These are phyloP conservation scores for Capsicum rhomboideum DNA, from an alignment of 257 asterid genomes.

Conservation along the genomic window DNA sequence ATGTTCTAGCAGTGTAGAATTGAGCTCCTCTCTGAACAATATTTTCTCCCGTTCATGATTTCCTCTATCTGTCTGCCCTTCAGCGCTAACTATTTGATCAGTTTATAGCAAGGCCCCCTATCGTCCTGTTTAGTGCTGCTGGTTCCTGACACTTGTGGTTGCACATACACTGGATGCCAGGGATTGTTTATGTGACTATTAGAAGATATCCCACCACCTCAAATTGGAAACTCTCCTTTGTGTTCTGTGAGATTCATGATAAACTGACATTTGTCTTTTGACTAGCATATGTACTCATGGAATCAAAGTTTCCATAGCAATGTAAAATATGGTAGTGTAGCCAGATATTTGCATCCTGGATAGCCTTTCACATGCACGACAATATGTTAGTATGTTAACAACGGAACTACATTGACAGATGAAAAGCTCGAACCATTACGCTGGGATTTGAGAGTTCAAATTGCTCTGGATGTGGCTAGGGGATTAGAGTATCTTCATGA, in stretches of 20 bases:
- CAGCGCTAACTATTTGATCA: not conserved
- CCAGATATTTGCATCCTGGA: not conserved
- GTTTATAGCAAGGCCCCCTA: not conserved
- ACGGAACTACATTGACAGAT: conserved; percentile 20
- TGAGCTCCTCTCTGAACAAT: too few relatives aligned
- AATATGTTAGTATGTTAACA: not conserved
- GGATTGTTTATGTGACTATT: not conserved
- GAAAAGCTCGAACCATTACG: conserved; percentile 49
- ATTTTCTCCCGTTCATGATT: too few relatives aligned
- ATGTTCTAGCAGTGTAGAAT: not conserved
- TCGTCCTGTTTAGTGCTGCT: not conserved
- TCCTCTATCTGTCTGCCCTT: not conserved
- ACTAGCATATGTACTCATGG: not conserved
- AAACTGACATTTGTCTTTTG: not conserved
- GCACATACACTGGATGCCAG: not conserved
- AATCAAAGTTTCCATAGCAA: not conserved
- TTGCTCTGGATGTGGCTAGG: conserved; percentile 94
- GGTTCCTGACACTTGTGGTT: not conserved
- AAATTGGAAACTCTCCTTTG: not conserved
- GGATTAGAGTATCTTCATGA: conserved; percentile 99
- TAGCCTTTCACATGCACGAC: not conserved
- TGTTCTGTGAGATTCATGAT: not conserved
- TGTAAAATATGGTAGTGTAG: not conserved
- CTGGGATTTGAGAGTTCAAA: conserved; percentile 76
- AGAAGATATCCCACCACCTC: not conserved